A percentile compares a stretch with the other conserved stretches of the same genome.
phyloP scores from a whole-genome alignment of 176 grass and related monocot species.

The barley (Hordeum vulgare) region DNA sequence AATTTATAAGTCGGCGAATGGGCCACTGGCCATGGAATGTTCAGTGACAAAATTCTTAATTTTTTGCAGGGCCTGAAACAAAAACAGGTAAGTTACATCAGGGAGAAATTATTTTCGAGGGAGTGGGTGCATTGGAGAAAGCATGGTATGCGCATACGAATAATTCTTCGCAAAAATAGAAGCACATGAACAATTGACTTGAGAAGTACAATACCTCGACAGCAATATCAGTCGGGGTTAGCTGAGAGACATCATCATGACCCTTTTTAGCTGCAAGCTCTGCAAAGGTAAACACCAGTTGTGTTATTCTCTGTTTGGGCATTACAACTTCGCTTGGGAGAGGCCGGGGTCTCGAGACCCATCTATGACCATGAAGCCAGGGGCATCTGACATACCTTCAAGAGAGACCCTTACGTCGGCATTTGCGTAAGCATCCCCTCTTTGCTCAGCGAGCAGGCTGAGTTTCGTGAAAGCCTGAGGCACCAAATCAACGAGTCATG shows the following conservation, averaged over 20 bases:
- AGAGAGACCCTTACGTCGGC: slow-evolving; percentile 67
- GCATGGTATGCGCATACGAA: background rate
- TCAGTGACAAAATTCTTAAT: slow-evolving; percentile 28
- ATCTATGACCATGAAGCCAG: background rate
- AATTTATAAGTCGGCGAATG: slow-evolving; percentile 1
- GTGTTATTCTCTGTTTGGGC: background rate
- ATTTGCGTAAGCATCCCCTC: slow-evolving; percentile 58
- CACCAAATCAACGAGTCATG: background rate
- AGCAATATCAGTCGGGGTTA: slow-evolving; percentile 72
- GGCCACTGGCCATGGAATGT: background rate
- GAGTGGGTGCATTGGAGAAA: background rate
- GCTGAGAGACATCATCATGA: slow-evolving; percentile 52
- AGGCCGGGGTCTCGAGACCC: background rate
- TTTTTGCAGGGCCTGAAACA: slow-evolving; percentile 47
- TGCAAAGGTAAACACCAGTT: slow-evolving; percentile 13
- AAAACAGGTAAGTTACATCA: background rate
- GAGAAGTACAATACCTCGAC: slow-evolving; percentile 47
- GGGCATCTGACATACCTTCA: slow-evolving; percentile 43
- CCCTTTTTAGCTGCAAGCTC: slow-evolving; percentile 77
- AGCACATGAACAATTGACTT: background rate
- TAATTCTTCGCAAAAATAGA: background rate
- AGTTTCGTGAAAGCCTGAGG: slow-evolving; percentile 63
- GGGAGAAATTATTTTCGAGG: background rate
- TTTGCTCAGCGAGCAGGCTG: slow-evolving; percentile 59
- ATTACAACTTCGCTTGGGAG: background rate